Base-by-base conservation (phyloP, 2,329 filamentous ascomycete species). In the Colletotrichum destructivum region DNA sequence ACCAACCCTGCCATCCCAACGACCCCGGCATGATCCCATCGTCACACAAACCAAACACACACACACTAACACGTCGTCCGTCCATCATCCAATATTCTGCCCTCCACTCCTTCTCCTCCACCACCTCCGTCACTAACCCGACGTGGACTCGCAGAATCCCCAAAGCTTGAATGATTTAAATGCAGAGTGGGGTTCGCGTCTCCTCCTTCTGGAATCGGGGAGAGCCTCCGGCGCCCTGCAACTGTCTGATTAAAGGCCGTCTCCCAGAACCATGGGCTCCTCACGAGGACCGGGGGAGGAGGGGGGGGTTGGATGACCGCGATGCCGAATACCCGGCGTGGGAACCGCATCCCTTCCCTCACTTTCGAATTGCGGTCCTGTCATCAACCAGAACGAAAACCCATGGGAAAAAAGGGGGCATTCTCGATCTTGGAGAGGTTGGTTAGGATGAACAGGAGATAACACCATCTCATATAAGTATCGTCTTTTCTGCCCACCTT, bases 201-300 rank as follows among this genome's bases (percentile, higher is more conserved):
- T 46, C 35, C 46, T 71, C 56, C 16, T 57, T 51, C 55, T 54
- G 44, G 18, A 21, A 18, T 44, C 13, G 38, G 64, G 64, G 31
- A 26, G 31, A 60, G 38, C 18, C 46, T 62, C 69, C 64, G 52
- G 44, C 26, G 44, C 46, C 31, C 31, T 63, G 26, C 52, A 66
- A 8, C 8, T 23, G 52, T 12, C n/a, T 49, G 69, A 60, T 68
- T 68, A 44, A 35, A 69, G 52, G 52, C 56, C 49, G 18, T 18
- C 49, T 38, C 55, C 31, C 31, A 44, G 38, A 55, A 59, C 69
- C 69, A 55, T 57, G 42, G 69, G 61, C 59, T 63, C 47, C 59
- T 59, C 69, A 31, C 38, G 21, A 13, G 8, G 23, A 8, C 9
- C 40, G 21, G 8, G 9, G 51, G 9, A 54, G 47, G 57, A 51